Evolutionary conservation across 164 flowering plant genomes (phyloP), one percentile per base, ranked within the genome.

Genomic region (Umbellularia californica): DNA sequence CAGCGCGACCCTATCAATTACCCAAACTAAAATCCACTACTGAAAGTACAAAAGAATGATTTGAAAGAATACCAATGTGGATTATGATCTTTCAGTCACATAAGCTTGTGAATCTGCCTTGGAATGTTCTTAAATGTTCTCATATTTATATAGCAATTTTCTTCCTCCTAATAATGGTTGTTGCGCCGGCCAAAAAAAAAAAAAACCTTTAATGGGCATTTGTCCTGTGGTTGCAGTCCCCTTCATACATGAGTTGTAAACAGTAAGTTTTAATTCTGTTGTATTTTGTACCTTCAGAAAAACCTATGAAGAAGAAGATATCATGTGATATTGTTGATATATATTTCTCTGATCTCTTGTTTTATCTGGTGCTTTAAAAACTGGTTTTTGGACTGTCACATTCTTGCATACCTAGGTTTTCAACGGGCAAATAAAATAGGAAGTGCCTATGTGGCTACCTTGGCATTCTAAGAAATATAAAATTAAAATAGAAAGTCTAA

Each of bases 1-100:
- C 97, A 92, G 76, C 83, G 79, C 0, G 90, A 90, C 41, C 93
- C 93, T 24, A 81, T 95, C 58, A 79, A 80, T 4, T 74, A 50
- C 71, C 82, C 84, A 30, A 14, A 1, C 28, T 67, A 41, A 67
- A 15, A 24, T 64, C 27, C 12, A 24, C 11, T 28, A 6, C 11
- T 4, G 27, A 2, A 19, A 17, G 41, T 4, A 67, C 35, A 19
- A 35, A 25, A 2, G 30, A 67, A 30, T 28, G 41, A n/a, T 28
- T 67, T 19, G 25, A 12, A 27, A 67, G 47, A 67, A 67, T 27
- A 67, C 33, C 20, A 19, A 67, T 7, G 41, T 67, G 69, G 50
- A 33, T 64, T 67, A 33, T 35, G 20, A 55, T 20, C n/a, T 15
- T 55, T 5, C n/a, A 55, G 17, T 15, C 60, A 3, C n/a, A 55